These are phyloP conservation scores for Prunus salicina DNA, from an alignment of 306 rosid genomes.

Conservation along the genomic window DNA sequence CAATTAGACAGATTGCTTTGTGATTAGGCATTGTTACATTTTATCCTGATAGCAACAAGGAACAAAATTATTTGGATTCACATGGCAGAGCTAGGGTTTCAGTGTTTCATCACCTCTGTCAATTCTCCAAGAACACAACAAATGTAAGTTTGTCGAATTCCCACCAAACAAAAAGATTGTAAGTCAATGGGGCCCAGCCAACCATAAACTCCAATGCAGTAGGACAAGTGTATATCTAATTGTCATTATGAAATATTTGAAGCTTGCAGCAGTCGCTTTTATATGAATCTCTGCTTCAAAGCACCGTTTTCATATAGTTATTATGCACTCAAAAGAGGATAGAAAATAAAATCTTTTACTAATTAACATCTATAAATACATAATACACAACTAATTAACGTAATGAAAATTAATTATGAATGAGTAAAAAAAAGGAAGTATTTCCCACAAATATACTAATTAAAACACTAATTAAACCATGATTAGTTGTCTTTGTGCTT, in stretches of 20 bases:
- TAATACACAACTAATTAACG: background rate
- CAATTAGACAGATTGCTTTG: too few species aligned
- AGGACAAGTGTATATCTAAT: background rate
- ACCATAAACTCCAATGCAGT: background rate
- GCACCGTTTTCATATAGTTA: background rate
- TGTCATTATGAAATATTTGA: background rate
- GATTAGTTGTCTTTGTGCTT: conserved; percentile 56
- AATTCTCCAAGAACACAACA: background rate
- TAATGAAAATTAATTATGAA: too few species aligned
- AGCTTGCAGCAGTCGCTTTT: too few species aligned
- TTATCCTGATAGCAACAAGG: too few species aligned
- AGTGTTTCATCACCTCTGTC: too few species aligned
- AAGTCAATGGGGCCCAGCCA: background rate
- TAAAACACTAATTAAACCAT: conserved; percentile 28
- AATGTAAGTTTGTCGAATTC: background rate
- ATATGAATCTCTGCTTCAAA: too few species aligned
- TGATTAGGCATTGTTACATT: too few species aligned
- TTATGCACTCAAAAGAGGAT: background rate
- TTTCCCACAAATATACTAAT: background rate
- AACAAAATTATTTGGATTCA: too few species aligned
- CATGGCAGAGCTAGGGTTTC: too few species aligned
- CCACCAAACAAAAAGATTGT: background rate
- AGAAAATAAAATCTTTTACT: background rate
- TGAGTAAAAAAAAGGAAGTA: background rate
- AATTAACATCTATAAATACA: background rate